Evolutionary conservation across 306 rosid genomes (phyloP).

Genomic region (Argentina anserina): DNA sequence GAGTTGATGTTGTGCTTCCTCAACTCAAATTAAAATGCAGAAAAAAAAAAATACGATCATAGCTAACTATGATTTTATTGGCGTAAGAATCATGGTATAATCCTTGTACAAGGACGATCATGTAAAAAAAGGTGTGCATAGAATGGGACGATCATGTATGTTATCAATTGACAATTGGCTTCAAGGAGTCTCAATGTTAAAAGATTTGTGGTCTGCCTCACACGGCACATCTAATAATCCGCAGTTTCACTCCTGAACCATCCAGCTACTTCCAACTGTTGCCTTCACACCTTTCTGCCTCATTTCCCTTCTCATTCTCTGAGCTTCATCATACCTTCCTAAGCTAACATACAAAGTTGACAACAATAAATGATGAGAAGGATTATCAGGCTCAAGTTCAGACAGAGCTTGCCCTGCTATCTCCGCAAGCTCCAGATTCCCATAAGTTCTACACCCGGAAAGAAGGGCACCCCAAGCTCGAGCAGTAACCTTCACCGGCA

Average conservation of each 20-base stretch:
- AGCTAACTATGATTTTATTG: no score
- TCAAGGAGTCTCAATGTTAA: no score
- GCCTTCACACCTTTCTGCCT: slow-evolving; percentile 54
- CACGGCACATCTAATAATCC: not conserved
- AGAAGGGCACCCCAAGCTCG: slow-evolving; percentile 84
- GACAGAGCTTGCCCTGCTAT: slow-evolving; percentile 60
- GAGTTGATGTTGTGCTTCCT: no score
- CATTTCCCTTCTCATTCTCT: slow-evolving; percentile 49
- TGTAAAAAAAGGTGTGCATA: no score
- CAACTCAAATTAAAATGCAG: no score
- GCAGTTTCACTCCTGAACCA: slow-evolving; percentile 43
- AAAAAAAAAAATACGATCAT: no score
- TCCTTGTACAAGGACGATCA: no score
- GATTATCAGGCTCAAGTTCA: slow-evolving; percentile 70
- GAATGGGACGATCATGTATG: not conserved
- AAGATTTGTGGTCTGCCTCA: not conserved
- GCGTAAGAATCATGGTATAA: no score
- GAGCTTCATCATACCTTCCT: slow-evolving; percentile 68
- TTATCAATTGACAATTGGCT: not conserved
- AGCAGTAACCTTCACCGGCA: slow-evolving; percentile 74
- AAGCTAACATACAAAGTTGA: slow-evolving; percentile 58
- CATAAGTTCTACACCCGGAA: slow-evolving; percentile 69
- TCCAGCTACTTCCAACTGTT: slow-evolving; percentile 67
- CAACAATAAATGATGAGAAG: slow-evolving; percentile 67
- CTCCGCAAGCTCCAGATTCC: slow-evolving; percentile 60